A percentile compares a stretch with the other conserved stretches of the same genome.
phyloP scores from a whole-genome alignment of 1,284 basidiomycete genomes.

The Agaricales sp. region DNA sequence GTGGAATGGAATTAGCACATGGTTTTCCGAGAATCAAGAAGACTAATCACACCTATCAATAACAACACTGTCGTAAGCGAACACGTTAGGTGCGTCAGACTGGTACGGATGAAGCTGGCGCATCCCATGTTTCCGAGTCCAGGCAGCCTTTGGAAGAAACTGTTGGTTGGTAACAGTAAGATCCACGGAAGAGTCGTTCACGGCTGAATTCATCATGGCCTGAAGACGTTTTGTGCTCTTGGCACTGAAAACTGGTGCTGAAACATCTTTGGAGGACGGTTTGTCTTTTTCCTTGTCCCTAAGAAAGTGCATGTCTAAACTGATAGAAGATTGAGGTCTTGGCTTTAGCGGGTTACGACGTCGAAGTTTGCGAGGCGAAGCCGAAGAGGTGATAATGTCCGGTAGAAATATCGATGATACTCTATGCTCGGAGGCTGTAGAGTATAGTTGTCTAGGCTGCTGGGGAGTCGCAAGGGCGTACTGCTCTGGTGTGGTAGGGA shows the following conservation, averaged over 20 bases:
- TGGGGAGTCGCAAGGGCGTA: no score
- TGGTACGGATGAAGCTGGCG: background rate
- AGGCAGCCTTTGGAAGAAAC: background rate
- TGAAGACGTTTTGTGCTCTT: background rate
- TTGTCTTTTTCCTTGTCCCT: no score
- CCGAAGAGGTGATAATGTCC: background rate
- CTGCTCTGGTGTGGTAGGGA: no score
- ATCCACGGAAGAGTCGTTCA: background rate
- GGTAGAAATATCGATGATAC: no score
- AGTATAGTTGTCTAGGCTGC: background rate
- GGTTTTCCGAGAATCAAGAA: constrained; percentile 3
- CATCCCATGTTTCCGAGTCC: constrained; percentile 1
- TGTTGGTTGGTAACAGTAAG: no score
- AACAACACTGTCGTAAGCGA: background rate
- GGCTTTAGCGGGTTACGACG: no score
- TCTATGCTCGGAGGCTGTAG: background rate
- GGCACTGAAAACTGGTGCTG: background rate
- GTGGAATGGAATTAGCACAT: constrained; percentile 10
- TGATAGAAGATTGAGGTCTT: no score
- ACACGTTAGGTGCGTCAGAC: background rate
- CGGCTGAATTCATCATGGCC: background rate
- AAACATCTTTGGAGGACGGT: no score
- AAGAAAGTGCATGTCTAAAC: background rate
- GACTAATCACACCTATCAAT: constrained; percentile 5
- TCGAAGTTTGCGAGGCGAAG: no score